Evolutionary conservation across 75 land plant genomes (phyloP), one percentile per base, ranked within the genome.

Genomic region (Cunninghamia lanceolata): DNA sequence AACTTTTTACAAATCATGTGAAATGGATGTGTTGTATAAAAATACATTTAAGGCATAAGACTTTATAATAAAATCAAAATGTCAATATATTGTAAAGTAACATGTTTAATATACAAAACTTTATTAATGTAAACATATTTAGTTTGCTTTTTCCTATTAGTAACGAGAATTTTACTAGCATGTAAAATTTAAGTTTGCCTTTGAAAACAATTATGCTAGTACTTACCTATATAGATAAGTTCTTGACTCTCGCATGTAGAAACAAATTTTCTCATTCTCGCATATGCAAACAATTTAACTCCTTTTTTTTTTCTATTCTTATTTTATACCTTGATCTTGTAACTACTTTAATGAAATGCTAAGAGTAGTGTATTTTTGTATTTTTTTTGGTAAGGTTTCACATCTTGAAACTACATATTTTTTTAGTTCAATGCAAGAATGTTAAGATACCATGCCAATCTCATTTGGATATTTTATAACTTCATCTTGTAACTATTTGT

Each of bases 1-100:
- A 76, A 13, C 79, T 76, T 76, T 76, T 76, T 76, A 38, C 42
- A 38, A 42, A 76, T 76, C 79, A 76, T 38, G 79, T 76, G 79
- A 76, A 76, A 76, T 42, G 42, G 39, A 76, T 76, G 79, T 42
- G 21, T 59, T 17, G 25, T 25, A 2, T 1, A 59, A 59, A 59
- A 1, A 59, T 59, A 25, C 68, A 19, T 76, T 76, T 16, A 34
- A 35, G 79, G 79, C 42, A 76, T 40, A 40, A 21, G 79, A 15
- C 79, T 38, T 38, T 4, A 76, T 15, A 76, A 17, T 76, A 76
- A 76, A n/a, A n/a, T n/a, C n/a, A n/a, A n/a, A 38, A 76, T 76
- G 79, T 17, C 34, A 2, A 32, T 13, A 39, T 76, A 10, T 38
- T 38, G 17, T 76, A 76, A 76, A 76, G 1, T 76, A 76, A 30